Percentiles rank a stretch among this genome's conserved stretches.
Conservation (phyloP, 257 asterid genomes). For the Paulownia fortunei region DNA sequence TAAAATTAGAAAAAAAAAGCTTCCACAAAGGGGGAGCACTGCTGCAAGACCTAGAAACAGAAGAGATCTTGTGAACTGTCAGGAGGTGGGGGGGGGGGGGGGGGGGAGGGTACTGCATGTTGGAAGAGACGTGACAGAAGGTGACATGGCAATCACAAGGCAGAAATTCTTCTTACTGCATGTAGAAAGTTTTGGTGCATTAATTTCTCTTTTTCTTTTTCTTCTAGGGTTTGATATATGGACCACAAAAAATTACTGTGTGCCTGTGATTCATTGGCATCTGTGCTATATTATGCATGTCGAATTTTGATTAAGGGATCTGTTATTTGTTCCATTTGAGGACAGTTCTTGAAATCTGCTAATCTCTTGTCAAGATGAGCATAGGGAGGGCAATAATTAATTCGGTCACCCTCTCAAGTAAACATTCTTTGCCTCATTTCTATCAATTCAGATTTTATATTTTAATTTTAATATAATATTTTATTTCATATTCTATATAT, state of each 20-base stretch:
- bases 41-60: slow-evolving; percentile 32
- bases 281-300: slow-evolving; percentile 34
- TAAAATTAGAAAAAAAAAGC: background rate
- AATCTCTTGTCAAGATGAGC: background rate
- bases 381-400: background rate
- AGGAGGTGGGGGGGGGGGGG: slow-evolving; percentile 40
- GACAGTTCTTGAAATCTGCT: background rate
- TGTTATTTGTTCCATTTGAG: slow-evolving; percentile 11
- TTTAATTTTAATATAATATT: too few species aligned
- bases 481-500: too few species aligned
- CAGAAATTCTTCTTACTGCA: slow-evolving; percentile 44
- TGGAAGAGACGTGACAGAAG: slow-evolving; percentile 66
- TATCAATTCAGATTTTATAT: too few species aligned
- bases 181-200: slow-evolving; percentile 38
- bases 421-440: background rate
- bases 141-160: slow-evolving; percentile 57
- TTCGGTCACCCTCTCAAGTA: background rate
- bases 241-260: slow-evolving; percentile 46
- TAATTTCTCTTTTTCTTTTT: slow-evolving; percentile 3
- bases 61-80: slow-evolving; percentile 88
- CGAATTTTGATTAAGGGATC: slow-evolving; percentile 26
- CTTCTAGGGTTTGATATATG: slow-evolving; percentile 35
- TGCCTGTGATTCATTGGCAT: slow-evolving; percentile 46
- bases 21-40: background rate
- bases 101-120: slow-evolving; percentile 35